phyloP scores from a whole-genome alignment of 345 rosid species.

The Eucalyptus pauciflora region DNA sequence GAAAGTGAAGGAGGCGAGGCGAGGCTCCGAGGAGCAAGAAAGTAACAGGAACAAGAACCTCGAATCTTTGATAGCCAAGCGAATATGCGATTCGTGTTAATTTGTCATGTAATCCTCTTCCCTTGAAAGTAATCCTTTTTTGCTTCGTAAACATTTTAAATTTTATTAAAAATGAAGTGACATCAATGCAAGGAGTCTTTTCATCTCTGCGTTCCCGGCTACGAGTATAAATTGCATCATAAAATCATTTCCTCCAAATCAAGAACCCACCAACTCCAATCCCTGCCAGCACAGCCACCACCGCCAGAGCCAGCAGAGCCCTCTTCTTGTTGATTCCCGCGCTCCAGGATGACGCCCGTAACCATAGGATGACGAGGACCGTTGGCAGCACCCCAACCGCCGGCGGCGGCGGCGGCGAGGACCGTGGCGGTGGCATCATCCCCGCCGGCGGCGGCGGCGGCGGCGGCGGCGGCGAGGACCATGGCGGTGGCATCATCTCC shows the following conservation, averaged over 20 bases:
- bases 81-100: neutral
- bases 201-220: neutral
- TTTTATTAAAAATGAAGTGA: neutral
- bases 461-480: too few species aligned
- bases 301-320: neutral
- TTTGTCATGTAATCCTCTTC: neutral
- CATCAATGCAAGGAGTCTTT: neutral
- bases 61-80: neutral
- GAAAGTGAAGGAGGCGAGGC: neutral
- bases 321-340: neutral
- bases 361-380: neutral
- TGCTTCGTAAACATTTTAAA: neutral
- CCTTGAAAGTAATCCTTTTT: neutral
- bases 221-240: neutral
- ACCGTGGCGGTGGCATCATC: too few species aligned
- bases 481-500: too few species aligned
- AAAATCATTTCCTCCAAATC: neutral
- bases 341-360: neutral
- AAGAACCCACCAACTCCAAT: neutral
- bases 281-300: neutral
- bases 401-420: neutral
- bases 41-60: neutral
- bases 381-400: too few species aligned
- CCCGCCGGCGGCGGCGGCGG: fast-evolving
- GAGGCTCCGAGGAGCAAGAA: neutral